Evolutionary conservation across 768 basidiomycete species (phyloP), one percentile per base, ranked within the genome.

Genomic region (Holtermannia corniformis): DNA sequence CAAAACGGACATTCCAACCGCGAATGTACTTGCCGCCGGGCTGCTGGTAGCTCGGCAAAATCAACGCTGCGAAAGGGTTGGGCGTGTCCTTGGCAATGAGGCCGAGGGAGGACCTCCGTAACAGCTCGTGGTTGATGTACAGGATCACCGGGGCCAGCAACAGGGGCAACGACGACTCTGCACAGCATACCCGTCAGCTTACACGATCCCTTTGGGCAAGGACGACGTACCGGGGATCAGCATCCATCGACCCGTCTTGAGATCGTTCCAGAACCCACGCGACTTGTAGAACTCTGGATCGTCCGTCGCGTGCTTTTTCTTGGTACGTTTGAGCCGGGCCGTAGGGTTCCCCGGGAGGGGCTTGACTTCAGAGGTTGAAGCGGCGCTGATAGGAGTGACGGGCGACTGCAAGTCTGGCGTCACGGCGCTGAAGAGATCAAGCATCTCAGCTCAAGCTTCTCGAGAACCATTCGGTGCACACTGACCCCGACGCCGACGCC

Each of bases 1-100:
- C n/a, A n/a, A n/a, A n/a, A n/a, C 70, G 41, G 11, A 71, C 70
- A 37, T 56, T 57, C 49, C 78, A 85, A 14, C 79, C 80, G 73
- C 90, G 96, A 37, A 75, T 75, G 63, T 86, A 88, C 26, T 56
- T 60, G 7, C 66, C 61, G 52, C 61, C 51, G 7, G 62, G 45
- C 25, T 52, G 46, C 24, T 57, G 44, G 32, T 60, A 56, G 7
- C 55, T 57, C 50, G 91, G 76, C 59, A 85, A 80, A 58, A 97
- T 76, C 21, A 91, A 59, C 11, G 78, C 76, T 1, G 75, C 74
- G 64, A 95, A 86, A 1, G 88, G 90, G 67, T 95, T 96, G 14
- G 75, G 60, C 3, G 79, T 54, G 40, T 68, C 76, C 0, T 55
- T 40, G 1, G 50, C 20, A 20, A 60, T 42, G 21, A 65, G 22